A percentile compares a stretch with the other conserved stretches of the same genome.
These are phyloP conservation scores for Vanrija pseudolonga DNA, from an alignment of 1,284 basidiomycete species.

Conservation along the genomic window DNA sequence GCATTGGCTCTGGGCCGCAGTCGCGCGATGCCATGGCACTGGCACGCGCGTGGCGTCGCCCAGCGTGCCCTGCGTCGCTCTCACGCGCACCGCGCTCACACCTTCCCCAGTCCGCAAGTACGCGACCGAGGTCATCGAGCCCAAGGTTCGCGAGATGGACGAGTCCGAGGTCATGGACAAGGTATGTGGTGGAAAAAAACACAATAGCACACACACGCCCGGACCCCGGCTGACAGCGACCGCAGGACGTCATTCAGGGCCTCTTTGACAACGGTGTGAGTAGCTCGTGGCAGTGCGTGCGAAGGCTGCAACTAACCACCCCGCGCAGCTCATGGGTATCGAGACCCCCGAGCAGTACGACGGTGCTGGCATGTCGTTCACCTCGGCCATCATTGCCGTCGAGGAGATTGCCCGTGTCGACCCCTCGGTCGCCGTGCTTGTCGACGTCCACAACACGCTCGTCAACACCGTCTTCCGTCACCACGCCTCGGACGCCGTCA, in stretches of 20 bases:
- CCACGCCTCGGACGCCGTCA: conserved; percentile 78
- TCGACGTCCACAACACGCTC: conserved; percentile 97
- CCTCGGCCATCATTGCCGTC: conserved; percentile 90
- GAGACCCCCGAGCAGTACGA: conserved; percentile 81
- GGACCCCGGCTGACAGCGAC: background rate
- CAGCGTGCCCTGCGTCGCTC: too few relatives aligned
- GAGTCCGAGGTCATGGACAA: conserved; percentile 92
- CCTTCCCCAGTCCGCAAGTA: conserved; percentile 76
- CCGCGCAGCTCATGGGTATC: conserved; percentile 86
- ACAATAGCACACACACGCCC: conserved; percentile 38
- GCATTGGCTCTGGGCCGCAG: background rate
- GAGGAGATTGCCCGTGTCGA: conserved; percentile 89
- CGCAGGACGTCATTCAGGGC: conserved; percentile 65
- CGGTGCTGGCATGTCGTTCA: conserved; percentile 89
- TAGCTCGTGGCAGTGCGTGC: conserved; percentile 9
- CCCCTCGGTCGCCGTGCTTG: conserved; percentile 92
- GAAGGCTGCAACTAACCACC: background rate
- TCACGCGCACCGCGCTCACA: background rate
- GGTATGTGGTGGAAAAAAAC: conserved; percentile 38
- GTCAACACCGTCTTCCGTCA: conserved; percentile 92
- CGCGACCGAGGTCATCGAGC: conserved; percentile 80
- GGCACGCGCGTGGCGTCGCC: background rate
- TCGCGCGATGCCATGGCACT: too few relatives aligned
- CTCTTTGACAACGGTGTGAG: conserved; percentile 93
- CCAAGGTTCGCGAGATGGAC: conserved; percentile 95